These are phyloP conservation scores for Aspergillus aculeatinus DNA, from an alignment of 2,329 filamentous ascomycete genomes.

Conservation along the genomic window DNA sequence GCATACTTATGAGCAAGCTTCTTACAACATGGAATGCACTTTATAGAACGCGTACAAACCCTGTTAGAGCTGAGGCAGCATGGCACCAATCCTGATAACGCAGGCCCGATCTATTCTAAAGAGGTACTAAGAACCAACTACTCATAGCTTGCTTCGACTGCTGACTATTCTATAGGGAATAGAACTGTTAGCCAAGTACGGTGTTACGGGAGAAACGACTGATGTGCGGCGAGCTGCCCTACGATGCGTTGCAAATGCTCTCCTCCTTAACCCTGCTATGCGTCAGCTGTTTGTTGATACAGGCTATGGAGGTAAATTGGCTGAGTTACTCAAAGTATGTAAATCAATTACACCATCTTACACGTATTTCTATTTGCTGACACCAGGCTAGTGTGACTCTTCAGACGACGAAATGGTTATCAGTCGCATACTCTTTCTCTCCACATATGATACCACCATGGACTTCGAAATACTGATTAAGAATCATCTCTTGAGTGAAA, in stretches of 20 bases:
- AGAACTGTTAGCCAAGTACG: slow-evolving; percentile 67
- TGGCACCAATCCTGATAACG: slow-evolving; percentile 68
- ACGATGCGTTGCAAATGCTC: slow-evolving; percentile 79
- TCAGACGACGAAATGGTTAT: slow-evolving; percentile 83
- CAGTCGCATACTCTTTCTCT: slow-evolving; percentile 75
- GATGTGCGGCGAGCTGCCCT: slow-evolving; percentile 72
- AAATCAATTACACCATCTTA: background rate
- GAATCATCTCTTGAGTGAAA: slow-evolving; percentile 65
- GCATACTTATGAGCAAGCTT: background rate
- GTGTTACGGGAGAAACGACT: slow-evolving; percentile 64
- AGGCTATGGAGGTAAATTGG: slow-evolving; percentile 65
- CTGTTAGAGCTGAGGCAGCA: slow-evolving; percentile 71
- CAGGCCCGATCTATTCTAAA: slow-evolving; percentile 81
- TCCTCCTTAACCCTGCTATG: slow-evolving; percentile 67
- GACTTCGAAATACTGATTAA: slow-evolving; percentile 66
- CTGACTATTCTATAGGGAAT: slow-evolving; percentile 62
- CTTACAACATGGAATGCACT: slow-evolving; percentile 6
- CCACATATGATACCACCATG: slow-evolving; percentile 73
- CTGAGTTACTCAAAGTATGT: slow-evolving; percentile 63
- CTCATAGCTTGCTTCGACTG: background rate
- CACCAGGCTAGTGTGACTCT: slow-evolving; percentile 56
- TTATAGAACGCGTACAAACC: slow-evolving; percentile 38
- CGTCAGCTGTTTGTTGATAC: slow-evolving; percentile 73
- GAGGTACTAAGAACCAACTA: slow-evolving; percentile 50
- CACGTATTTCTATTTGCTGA: slow-evolving; percentile 4